phyloP scores from a whole-genome alignment of 2,329 filamentous ascomycete species.

The Aspergillus melleus region DNA sequence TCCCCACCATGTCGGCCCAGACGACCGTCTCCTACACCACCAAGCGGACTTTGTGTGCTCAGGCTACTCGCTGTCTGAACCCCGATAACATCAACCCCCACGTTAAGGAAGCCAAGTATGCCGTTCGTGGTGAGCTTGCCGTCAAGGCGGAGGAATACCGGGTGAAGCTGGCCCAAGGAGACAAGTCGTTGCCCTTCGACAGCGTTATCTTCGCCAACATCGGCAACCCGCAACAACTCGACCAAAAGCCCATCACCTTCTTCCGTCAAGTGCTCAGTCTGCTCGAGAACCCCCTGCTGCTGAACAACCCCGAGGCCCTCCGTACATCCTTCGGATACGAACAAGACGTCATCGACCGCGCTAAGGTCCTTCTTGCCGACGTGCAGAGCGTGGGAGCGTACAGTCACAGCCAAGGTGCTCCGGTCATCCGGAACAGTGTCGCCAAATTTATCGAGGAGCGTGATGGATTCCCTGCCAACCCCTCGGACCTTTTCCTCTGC shows the following conservation, averaged over 20 bases:
- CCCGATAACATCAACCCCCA: slow-evolving; percentile 90
- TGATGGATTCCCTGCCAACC: slow-evolving; percentile 82
- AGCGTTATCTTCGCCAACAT: slow-evolving; percentile 97
- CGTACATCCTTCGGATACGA: slow-evolving; percentile 78
- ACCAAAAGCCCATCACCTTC: slow-evolving; percentile 99
- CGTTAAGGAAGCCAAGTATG: slow-evolving; percentile 86
- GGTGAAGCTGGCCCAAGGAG: slow-evolving; percentile 60
- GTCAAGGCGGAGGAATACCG: slow-evolving; percentile 92
- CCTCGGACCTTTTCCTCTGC: slow-evolving; percentile 83
- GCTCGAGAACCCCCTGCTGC: slow-evolving; percentile 81
- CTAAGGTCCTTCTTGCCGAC: slow-evolving; percentile 74
- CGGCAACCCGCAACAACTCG: slow-evolving; percentile 96
- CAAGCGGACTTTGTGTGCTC: slow-evolving; percentile 48
- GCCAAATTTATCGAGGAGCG: slow-evolving; percentile 90
- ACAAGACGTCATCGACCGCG: slow-evolving; percentile 81
- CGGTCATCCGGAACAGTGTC: slow-evolving; percentile 82
- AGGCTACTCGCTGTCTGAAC: slow-evolving; percentile 57
- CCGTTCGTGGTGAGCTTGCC: slow-evolving; percentile 92
- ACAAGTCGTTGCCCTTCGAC: slow-evolving; percentile 72
- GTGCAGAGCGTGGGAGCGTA: slow-evolving; percentile 94
- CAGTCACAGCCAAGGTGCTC: slow-evolving; percentile 87
- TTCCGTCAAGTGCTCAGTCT: slow-evolving; percentile 95
- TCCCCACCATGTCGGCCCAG: slow-evolving; percentile 27
- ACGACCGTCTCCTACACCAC: slow-evolving; percentile 25
- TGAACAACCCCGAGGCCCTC: slow-evolving; percentile 81